These are phyloP conservation scores for Cinnamomum chago DNA, from an alignment of 164 flowering plant species.

Conservation along the genomic window DNA sequence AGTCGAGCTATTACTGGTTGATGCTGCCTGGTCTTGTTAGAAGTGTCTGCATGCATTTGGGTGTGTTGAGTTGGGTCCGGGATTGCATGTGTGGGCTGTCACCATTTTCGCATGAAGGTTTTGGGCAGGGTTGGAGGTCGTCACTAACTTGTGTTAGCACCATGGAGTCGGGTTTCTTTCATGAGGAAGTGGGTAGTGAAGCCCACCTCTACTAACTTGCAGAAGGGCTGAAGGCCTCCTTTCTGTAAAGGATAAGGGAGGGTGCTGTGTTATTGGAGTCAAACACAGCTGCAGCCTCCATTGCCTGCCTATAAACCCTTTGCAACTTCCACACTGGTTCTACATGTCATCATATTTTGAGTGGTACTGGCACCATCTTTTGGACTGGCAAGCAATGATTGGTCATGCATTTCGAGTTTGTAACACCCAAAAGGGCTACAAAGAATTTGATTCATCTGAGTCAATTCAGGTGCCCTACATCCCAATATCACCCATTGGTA, in stretches of 20 bases:
- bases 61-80: constrained; percentile 47
- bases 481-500: background rate
- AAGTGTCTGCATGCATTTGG: constrained; percentile 71
- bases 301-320: background rate
- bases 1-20: constrained; percentile 72
- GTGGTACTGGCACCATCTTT: background rate
- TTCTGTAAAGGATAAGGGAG: constrained; percentile 1
- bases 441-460: constrained; percentile 1
- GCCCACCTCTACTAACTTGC: constrained; percentile 22
- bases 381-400: background rate
- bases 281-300: background rate
- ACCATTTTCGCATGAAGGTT: constrained; percentile 36
- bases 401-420: constrained; percentile 2
- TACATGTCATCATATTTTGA: background rate
- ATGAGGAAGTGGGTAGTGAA: constrained; percentile 27
- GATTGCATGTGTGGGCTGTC: constrained; percentile 56
- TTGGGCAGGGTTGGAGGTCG: constrained; percentile 27
- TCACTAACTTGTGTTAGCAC: constrained; percentile 44
- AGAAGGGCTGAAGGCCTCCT: constrained; percentile 15
- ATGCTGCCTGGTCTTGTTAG: constrained; percentile 36
- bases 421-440: background rate
- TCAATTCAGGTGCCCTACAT: background rate
- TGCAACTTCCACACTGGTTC: background rate
- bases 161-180: constrained; percentile 28
- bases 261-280: constrained; percentile 3